A percentile compares a stretch with the other conserved stretches of the same genome.
phyloP scores from a whole-genome alignment of 257 asterid genomes.

The Ehretia macrophylla region DNA sequence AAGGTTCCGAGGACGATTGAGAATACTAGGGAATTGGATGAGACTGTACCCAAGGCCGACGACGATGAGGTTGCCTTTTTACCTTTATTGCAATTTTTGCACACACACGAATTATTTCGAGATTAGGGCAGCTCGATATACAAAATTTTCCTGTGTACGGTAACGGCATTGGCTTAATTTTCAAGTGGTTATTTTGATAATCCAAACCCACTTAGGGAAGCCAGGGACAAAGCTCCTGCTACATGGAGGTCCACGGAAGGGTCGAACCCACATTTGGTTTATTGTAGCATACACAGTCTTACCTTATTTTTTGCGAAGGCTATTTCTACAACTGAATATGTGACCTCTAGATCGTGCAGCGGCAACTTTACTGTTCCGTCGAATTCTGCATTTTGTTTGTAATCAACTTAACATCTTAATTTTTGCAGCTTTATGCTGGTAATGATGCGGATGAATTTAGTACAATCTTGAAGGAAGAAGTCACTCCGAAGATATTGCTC shows the following conservation, averaged over 20 bases:
- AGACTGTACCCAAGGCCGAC: constrained; percentile 83
- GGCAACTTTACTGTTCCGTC: too few relatives aligned
- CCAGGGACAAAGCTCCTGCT: too few relatives aligned
- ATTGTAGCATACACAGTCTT: too few relatives aligned
- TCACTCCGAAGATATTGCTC: constrained; percentile 68
- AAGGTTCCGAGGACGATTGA: constrained; percentile 78
- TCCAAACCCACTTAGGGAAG: too few relatives aligned
- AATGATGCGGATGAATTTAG: constrained; percentile 91
- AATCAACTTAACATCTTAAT: background rate
- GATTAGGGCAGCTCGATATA: background rate
- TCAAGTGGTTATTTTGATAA: too few relatives aligned
- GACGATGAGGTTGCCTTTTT: constrained; percentile 56
- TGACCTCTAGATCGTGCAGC: too few relatives aligned
- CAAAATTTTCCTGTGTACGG: too few relatives aligned
- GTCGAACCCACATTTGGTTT: too few relatives aligned
- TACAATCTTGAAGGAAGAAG: constrained; percentile 49
- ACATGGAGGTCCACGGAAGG: too few relatives aligned
- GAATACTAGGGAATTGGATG: constrained; percentile 85
- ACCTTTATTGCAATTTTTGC: background rate
- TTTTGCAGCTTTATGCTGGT: constrained; percentile 57
- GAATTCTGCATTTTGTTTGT: background rate
- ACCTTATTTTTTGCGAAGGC: too few relatives aligned
- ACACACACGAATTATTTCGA: background rate
- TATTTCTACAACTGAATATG: too few relatives aligned
- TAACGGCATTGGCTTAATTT: too few relatives aligned